Evolutionary conservation across 2,329 filamentous ascomycete genomes (phyloP).

Genomic region (Phyllosticta paracitricarpa): DNA sequence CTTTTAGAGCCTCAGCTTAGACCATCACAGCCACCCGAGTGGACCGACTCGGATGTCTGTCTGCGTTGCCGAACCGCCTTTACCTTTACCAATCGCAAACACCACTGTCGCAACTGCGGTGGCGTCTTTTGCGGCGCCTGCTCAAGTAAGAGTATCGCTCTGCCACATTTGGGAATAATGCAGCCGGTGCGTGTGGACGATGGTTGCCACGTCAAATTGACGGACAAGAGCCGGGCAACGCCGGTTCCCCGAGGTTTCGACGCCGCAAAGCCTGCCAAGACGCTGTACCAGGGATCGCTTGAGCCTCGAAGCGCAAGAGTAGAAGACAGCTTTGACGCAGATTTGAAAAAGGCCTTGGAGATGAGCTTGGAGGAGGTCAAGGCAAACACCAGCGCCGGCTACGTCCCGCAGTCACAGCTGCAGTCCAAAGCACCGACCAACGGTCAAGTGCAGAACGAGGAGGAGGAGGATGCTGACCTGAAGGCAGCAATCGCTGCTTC

Average conservation of each 20-base stretch:
- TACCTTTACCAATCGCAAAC: conserved; percentile 96
- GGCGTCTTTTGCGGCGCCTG: conserved; percentile 96
- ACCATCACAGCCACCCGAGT: conserved; percentile 68
- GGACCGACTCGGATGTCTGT: conserved; percentile 95
- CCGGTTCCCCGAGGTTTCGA: conserved; percentile 36
- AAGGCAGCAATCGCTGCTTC: conserved; percentile 94
- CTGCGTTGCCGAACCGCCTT: conserved; percentile 95
- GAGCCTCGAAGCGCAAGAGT: conserved; percentile 82
- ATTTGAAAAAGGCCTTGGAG: conserved; percentile 82
- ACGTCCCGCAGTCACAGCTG: conserved; percentile 54
- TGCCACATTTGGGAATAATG: conserved; percentile 87
- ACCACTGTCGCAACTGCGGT: conserved; percentile 95
- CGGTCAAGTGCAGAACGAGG: conserved; percentile 37
- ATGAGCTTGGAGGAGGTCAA: conserved; percentile 96
- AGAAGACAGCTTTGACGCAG: conserved; percentile 87
- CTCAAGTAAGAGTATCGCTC: conserved; percentile 75
- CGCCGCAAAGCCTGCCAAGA: conserved; percentile 48
- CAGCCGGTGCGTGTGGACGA: conserved; percentile 91
- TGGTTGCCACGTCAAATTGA: conserved; percentile 85
- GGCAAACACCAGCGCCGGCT: conserved; percentile 58
- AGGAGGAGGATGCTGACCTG: conserved; percentile 86
- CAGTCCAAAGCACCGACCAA: conserved; percentile 25
- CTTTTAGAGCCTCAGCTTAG: background rate
- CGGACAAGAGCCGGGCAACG: conserved; percentile 52
- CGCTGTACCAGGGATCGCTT: conserved; percentile 59